Conservation (phyloP, 306 rosid species). For the Cajanus cajan region DNA sequence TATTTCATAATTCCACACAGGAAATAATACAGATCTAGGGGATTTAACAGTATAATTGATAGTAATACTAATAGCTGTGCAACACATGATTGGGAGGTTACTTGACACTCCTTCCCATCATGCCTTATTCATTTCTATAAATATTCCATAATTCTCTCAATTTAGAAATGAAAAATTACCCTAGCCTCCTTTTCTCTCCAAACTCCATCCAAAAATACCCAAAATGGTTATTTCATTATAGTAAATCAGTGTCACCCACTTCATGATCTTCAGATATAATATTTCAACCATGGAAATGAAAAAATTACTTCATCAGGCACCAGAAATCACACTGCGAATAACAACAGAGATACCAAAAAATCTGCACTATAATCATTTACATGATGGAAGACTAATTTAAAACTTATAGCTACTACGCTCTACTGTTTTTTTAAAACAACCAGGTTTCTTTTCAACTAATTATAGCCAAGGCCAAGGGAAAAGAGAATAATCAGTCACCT, state of each 20-base stretch:
- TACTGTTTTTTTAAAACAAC: neutral
- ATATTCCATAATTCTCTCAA: neutral
- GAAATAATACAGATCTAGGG: constrained; percentile 21
- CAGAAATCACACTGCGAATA: neutral
- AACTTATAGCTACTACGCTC: neutral
- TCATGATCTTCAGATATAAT: neutral
- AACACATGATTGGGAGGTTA: neutral
- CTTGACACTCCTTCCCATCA: neutral
- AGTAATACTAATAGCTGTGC: neutral
- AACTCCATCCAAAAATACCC: neutral
- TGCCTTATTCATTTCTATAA: neutral
- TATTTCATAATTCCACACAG: constrained; percentile 6
- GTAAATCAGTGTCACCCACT: neutral
- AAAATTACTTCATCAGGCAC: neutral
- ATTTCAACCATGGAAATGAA: neutral
- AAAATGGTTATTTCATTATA: neutral
- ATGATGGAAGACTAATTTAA: neutral
- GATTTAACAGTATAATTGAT: neutral
- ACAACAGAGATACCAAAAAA: neutral
- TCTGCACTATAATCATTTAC: neutral
- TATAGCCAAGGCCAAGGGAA: neutral
- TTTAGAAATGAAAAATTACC: neutral
- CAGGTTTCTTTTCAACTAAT: constrained; percentile 14
- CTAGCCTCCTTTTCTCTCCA: neutral
- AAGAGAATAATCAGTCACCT: neutral